Percentiles rank a stretch among this genome's conserved stretches.
Evolutionary conservation across 78 protist species (phyloP).

Genomic region (Chrysochromulina tobinii): DNA sequence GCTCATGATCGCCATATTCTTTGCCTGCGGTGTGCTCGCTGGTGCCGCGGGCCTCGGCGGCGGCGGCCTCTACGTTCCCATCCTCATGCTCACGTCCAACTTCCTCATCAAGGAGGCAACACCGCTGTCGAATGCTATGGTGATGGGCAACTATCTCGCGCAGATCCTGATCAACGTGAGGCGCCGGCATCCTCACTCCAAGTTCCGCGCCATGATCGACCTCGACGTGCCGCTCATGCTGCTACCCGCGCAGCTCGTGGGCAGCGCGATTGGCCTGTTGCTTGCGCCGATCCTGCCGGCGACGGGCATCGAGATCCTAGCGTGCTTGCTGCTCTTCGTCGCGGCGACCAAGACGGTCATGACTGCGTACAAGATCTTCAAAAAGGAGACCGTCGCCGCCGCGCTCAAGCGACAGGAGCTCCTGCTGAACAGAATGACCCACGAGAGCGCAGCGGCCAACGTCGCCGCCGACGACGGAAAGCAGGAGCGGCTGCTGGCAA

Average conservation of each 20-base stretch:
- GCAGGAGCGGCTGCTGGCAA: too few relatives aligned
- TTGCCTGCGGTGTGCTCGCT: background rate
- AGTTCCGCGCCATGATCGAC: background rate
- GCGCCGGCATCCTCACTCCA: background rate
- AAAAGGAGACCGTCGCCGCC: background rate
- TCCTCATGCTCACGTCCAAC: background rate
- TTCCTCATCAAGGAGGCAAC: background rate
- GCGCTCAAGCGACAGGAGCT: background rate
- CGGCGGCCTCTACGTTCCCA: constrained; percentile 8
- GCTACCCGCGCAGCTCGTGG: background rate
- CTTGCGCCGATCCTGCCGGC: background rate
- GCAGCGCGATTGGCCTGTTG: background rate
- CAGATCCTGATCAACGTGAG: background rate
- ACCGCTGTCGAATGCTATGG: background rate
- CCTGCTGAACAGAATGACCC: too few relatives aligned
- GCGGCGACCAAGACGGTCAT: background rate
- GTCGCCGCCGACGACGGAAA: too few relatives aligned
- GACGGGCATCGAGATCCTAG: background rate
- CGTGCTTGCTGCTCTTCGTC: background rate
- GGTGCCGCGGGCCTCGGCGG: constrained; percentile 11
- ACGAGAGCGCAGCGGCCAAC: too few relatives aligned
- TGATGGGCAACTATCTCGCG: background rate
- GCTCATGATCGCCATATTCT: background rate
- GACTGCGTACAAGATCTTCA: background rate
- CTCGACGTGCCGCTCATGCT: background rate